Conservation (phyloP, 164 flowering plant genomes). For the Stephania cephalantha region DNA sequence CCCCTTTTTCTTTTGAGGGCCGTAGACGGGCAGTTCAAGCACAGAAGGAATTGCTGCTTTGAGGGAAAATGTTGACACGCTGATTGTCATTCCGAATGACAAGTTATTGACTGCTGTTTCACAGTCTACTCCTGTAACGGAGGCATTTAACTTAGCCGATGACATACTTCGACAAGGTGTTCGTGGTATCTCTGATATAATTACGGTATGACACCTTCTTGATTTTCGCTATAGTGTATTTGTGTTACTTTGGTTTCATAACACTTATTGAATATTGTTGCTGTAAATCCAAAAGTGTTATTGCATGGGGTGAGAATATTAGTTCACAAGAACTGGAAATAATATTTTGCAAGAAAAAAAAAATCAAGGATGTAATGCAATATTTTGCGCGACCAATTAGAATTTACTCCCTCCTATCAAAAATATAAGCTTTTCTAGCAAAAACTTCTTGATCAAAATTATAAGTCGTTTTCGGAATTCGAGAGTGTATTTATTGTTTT, state of each 20-base stretch:
- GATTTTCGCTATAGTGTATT: neutral
- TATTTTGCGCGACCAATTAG: too few species aligned
- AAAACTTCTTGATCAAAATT: too few species aligned
- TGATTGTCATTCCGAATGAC: constrained; percentile 88
- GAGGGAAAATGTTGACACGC: constrained; percentile 77
- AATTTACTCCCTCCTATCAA: too few species aligned
- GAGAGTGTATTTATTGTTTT: too few species aligned
- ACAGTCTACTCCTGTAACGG: constrained; percentile 79
- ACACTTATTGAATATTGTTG: too few species aligned
- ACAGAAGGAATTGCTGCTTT: constrained; percentile 87
- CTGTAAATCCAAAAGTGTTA: too few species aligned
- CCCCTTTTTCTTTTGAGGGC: constrained; percentile 87
- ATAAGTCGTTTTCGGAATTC: too few species aligned
- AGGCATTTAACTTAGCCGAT: constrained; percentile 86
- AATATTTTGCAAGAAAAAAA: too few species aligned
- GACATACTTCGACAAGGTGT: constrained; percentile 88
- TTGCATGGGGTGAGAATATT: too few species aligned
- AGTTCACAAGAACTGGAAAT: too few species aligned
- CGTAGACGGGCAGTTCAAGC: constrained; percentile 81
- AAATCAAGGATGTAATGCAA: too few species aligned
- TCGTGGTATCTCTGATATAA: constrained; percentile 84
- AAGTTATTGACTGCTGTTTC: constrained; percentile 79
- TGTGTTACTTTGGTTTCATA: neutral
- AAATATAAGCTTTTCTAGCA: too few species aligned
- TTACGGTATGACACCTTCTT: constrained; percentile 47